Base-by-base conservation (phyloP, 352 stramenopile species). In the Globisporangium carolinianum region DNA sequence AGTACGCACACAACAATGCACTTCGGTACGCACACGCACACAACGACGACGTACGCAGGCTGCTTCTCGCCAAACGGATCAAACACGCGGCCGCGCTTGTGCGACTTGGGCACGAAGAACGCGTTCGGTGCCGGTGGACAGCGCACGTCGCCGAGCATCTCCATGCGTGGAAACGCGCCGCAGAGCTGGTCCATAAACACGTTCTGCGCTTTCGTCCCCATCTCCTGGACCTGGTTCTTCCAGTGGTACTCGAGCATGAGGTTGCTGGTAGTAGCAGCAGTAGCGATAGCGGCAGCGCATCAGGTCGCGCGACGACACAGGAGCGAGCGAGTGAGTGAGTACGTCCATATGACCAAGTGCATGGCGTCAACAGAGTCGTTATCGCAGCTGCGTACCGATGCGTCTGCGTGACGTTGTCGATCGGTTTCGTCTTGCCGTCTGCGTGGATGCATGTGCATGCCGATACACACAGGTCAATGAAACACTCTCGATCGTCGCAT, bases 201-300 rank as follows among this genome's bases (percentile, higher is more conserved):
- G 59, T 86, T 83, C 61, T 91, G 80, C 18, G 82, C 82, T 62
- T 92, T 92, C 39, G 75, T 63, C 10, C 80, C 83, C 84, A 94
- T 91, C 53, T 94, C 82, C 63, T 92, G 84, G 50, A 94, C 84
- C 50, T 91, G 82, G 62, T 88, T 91, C 62, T 94, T 94, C 84
- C 84, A 94, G 60, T 94, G 82, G 50, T 92, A 94, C 75, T 94
- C 84, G 18, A 94, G 76, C 80, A 92, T 87, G 55, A 94, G 73
- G 62, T 94, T 94, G 53, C 75, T 82, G 36, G 24, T 24, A 24
- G 24, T 24, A 32, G 24, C 3, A 32, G 24, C 24, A 32, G 24
- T 32, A 32, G 24, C 24, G 24, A 32, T 32, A 32, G 2, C 24
- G 24, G 24, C 24, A 32, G 24, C 24, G 24, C 24, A 32, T 32